Base-by-base conservation (phyloP, 140 eudicot genomes). In the Senecio squalidus region DNA sequence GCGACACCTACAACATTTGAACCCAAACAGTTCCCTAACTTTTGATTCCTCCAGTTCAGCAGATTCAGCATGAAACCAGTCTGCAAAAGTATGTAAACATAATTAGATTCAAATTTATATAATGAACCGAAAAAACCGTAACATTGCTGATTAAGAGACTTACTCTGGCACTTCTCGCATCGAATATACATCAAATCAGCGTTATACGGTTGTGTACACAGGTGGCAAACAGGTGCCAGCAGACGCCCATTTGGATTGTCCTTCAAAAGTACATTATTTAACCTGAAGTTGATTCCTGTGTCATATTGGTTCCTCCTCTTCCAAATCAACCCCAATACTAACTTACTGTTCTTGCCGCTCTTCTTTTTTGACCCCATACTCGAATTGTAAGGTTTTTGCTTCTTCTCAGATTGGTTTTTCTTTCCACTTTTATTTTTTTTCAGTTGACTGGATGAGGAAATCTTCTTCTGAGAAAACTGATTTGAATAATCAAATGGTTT, bases 41-140 rank as follows among this genome's bases (percentile, higher is more conserved):
- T 69, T 57, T 3, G 89, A 78, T 77, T 93, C 99, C 20, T 74
- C 49, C 60, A 93, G 78, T 60, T 82, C 90, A 18, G 88, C 74
- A 2, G 99, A 85, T 8, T 82, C 96, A 18, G 97, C 95, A 74
- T 93, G 99, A 63, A 68, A 82, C 99, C 99, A 93, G 31, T 63
- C 99, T 93, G 95, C 80, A 78, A 68, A 27, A 10, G 36, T 30
- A 27, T 43, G 44, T 21, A 31, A 70, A 20, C 14, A 21, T 47
- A 55, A 56, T 56, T 8, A 16, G 31, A 47, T 33, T 31, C 23
- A 10, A 36, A 52, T 29, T 9, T 5, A 52, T 8, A 52, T 15
- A 5, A 9, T 17, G 17, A 45, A 56, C 9, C 33, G 27, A 36
- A 22, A 56, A 22, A 10, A 20, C 8, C 46, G 22, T 29, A 9